Evolutionary conservation across 495 filamentous ascomycete species (phyloP), one percentile per base, ranked within the genome.

Genomic region (Extremus antarcticus): DNA sequence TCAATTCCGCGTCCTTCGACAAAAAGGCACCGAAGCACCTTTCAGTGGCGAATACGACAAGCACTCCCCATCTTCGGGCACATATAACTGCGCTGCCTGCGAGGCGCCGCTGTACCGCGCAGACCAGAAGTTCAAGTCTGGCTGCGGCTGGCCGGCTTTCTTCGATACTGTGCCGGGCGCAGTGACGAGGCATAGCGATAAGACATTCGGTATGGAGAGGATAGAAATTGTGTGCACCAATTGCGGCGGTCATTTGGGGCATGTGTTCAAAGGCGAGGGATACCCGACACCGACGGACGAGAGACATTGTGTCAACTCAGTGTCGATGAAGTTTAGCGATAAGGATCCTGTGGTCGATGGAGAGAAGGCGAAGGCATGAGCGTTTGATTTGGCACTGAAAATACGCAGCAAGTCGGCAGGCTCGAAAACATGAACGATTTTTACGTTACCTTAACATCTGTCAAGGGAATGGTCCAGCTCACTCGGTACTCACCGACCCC

Each of bases 191-290:
- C 82, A 90, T 65, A 79, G 79, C 55, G 92, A 98, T 68, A 73
- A 68, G 50, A 73, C 80, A 0, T 79, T 86, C 53, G 92, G 92
- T 25, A 94, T 95, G 88, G 67, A 75, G 61, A 75, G 92, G 53
- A 95, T 81, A 45, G 92, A 98, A 76, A 97, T 98, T 65, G 82
- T 89, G 43, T 98, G 92, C 72, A 77, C 76, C 51, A 92, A 90
- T 70, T 98, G 92, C 63, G 92, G 92, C 3, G 92, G 92, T 2
- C 92, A 98, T 75, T 69, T 98, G 50, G 92, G 92, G 22, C 92
- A 98, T 75, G 90, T 97, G 35, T 98, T 98, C 65, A 94, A 95
- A 75, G 92, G 92, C 8, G 92, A 98, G 70, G 88, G 90, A 39
- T 94, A 83, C 69, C 66, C 75, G 10, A 96, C 88, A 17, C 90